phyloP scores from a whole-genome alignment of 768 basidiomycete genomes.

The Lentinula guzmanii region DNA sequence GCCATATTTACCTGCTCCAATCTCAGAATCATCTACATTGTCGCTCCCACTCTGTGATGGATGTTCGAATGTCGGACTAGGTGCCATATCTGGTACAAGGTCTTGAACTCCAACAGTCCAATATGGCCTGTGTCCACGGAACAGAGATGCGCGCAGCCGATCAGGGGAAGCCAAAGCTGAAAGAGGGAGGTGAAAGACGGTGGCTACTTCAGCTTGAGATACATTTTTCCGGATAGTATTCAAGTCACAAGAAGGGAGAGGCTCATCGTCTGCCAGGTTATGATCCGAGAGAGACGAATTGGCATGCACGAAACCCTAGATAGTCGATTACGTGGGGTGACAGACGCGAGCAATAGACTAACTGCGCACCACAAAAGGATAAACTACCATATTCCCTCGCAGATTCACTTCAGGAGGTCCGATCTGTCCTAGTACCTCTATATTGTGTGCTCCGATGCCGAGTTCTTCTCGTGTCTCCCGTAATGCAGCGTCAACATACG shows the following conservation, averaged over 20 bases:
- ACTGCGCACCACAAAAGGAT: slow-evolving; percentile 68
- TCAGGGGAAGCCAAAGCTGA: slow-evolving; percentile 37
- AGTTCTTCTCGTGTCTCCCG: slow-evolving; percentile 75
- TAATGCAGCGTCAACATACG: slow-evolving; percentile 52
- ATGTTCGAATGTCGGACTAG: not conserved
- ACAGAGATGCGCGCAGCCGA: slow-evolving; percentile 45
- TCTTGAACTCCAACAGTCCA: slow-evolving; percentile 67
- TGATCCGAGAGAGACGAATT: not conserved
- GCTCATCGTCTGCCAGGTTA: slow-evolving; percentile 27
- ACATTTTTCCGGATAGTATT: slow-evolving; percentile 33
- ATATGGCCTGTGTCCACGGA: slow-evolving; percentile 54
- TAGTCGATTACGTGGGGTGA: not conserved
- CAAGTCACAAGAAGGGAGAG: slow-evolving; percentile 58
- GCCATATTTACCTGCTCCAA: slow-evolving; percentile 35
- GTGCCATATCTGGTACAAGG: slow-evolving; percentile 25
- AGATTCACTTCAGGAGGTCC: slow-evolving; percentile 58
- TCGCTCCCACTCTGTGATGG: not conserved
- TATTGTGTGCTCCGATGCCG: slow-evolving; percentile 49
- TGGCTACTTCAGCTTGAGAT: slow-evolving; percentile 61
- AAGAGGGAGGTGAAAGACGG: slow-evolving; percentile 68
- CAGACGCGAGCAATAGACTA: not conserved
- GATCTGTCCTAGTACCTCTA: slow-evolving; percentile 63
- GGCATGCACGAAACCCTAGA: slow-evolving; percentile 24
- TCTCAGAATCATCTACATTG: slow-evolving; percentile 27
- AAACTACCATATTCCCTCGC: slow-evolving; percentile 54